Evolutionary conservation across 2,329 filamentous ascomycete genomes (phyloP).

Genomic region (Cadophora malorum): DNA sequence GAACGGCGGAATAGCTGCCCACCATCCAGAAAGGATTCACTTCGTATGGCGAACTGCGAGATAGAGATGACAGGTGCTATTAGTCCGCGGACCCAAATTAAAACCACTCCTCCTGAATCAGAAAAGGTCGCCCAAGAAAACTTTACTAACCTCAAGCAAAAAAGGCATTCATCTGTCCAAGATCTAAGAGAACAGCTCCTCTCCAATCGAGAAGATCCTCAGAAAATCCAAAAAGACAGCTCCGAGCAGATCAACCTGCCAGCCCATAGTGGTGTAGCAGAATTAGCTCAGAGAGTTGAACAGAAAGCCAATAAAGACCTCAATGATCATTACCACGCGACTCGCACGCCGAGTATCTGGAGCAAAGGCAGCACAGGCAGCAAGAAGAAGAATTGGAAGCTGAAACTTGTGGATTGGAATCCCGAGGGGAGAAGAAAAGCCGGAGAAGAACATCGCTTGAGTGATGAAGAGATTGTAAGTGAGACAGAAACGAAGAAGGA

Average conservation of each 20-base stretch:
- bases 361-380: background rate
- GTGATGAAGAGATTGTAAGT: constrained; percentile 17
- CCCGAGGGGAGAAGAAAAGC: constrained; percentile 1
- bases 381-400: constrained; percentile 23
- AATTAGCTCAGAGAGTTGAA: constrained; percentile 11
- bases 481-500: constrained; percentile 1
- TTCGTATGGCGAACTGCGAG: background rate
- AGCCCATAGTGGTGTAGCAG: constrained; percentile 8
- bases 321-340: background rate
- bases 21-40: constrained; percentile 3
- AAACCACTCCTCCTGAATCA: constrained; percentile 26
- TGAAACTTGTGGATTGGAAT: constrained; percentile 26
- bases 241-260: constrained; percentile 20
- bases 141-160: constrained; percentile 22
- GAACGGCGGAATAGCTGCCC: constrained; percentile 9
- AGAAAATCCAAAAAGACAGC: constrained; percentile 20
- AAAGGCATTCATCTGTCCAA: constrained; percentile 23
- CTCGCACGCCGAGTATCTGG: background rate
- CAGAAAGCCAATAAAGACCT: background rate
- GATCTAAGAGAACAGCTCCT: constrained; percentile 28
- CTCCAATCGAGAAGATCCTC: constrained; percentile 30
- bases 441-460: constrained; percentile 22
- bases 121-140: constrained; percentile 25
- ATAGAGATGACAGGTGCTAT: background rate
- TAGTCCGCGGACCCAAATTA: constrained; percentile 13